These are phyloP conservation scores for Middelhovenomyces tepae DNA, from an alignment of 805 yeast genomes.

Conservation along the genomic window DNA sequence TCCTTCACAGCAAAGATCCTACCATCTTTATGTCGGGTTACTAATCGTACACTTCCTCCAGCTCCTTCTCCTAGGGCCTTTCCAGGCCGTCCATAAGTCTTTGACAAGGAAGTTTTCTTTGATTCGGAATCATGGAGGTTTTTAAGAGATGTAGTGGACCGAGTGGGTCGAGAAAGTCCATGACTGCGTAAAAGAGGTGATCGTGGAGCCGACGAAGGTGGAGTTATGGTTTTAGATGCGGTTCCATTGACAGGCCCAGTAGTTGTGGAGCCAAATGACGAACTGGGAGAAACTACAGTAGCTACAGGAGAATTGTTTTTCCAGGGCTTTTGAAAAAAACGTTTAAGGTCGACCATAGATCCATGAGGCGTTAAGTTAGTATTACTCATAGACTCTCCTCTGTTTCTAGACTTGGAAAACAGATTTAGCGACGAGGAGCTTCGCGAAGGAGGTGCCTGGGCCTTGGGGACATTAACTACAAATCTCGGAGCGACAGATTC, in stretches of 20 bases:
- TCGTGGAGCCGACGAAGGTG: constrained; percentile 15
- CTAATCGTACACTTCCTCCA: constrained; percentile 80
- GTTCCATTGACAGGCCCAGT: constrained; percentile 1
- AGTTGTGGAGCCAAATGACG: constrained; percentile 1
- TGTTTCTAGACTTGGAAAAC: constrained; percentile 29
- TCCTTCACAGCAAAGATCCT: constrained; percentile 87
- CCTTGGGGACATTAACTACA: constrained; percentile 70
- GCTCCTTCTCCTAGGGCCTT: constrained; percentile 91
- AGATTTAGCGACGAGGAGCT: constrained; percentile 28
- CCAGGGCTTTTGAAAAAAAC: constrained; percentile 39
- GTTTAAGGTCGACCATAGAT: constrained; percentile 33
- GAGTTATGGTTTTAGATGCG: constrained; percentile 8
- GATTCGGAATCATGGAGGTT: constrained; percentile 23
- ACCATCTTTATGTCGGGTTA: constrained; percentile 55
- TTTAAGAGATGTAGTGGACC: constrained; percentile 15
- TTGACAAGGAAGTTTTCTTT: constrained; percentile 32
- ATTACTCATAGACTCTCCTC: constrained; percentile 22
- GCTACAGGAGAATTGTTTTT: constrained; percentile 22
- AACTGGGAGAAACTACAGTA: constrained; percentile 4
- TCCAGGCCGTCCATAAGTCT: constrained; percentile 72
- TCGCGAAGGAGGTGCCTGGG: constrained; percentile 23
- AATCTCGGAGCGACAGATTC: constrained; percentile 90
- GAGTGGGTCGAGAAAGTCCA: constrained; percentile 10
- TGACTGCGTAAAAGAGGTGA: constrained; percentile 20
- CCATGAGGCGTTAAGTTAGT: constrained; percentile 25